Percentiles rank a stretch among this genome's conserved stretches.
phyloP scores from a whole-genome alignment of 805 yeast genomes.

The Hanseniaspora occidentalis region DNA sequence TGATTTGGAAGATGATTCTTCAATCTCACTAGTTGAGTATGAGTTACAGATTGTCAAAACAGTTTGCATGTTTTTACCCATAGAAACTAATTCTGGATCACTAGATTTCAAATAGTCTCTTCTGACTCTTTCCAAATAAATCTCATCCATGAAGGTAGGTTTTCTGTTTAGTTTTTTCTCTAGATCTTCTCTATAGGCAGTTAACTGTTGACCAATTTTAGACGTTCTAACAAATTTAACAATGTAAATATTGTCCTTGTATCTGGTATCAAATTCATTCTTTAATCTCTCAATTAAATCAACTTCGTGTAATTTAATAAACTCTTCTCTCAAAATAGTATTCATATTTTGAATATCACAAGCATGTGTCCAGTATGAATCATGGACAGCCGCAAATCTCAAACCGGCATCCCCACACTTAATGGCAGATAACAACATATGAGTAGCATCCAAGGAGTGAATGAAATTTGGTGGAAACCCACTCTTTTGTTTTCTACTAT shows the following conservation, averaged over 20 bases:
- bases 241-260: constrained; percentile 54
- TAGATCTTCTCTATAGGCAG: constrained; percentile 35
- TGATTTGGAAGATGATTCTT: constrained; percentile 11
- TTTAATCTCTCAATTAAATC: constrained; percentile 60
- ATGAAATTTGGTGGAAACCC: constrained; percentile 95
- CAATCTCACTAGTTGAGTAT: constrained; percentile 13
- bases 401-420: constrained; percentile 55
- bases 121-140: constrained; percentile 56
- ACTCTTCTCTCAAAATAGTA: constrained; percentile 56
- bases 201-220: constrained; percentile 38
- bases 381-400: constrained; percentile 90
- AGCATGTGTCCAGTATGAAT: constrained; percentile 98
- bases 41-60: constrained; percentile 47
- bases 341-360: constrained; percentile 67
- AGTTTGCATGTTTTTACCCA: constrained; percentile 49
- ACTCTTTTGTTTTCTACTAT: constrained; percentile 76
- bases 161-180: constrained; percentile 38
- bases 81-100: constrained; percentile 34
- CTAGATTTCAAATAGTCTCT: constrained; percentile 39
- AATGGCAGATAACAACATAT: constrained; percentile 82
- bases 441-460: constrained; percentile 93
- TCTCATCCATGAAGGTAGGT: constrained; percentile 59
- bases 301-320: constrained; percentile 62
- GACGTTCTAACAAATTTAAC: constrained; percentile 40
- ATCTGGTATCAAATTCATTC: constrained; percentile 72